Evolutionary conservation across 2,329 filamentous ascomycete genomes (phyloP), one percentile per base, ranked within the genome.

Genomic region (Beauveria bassiana): DNA sequence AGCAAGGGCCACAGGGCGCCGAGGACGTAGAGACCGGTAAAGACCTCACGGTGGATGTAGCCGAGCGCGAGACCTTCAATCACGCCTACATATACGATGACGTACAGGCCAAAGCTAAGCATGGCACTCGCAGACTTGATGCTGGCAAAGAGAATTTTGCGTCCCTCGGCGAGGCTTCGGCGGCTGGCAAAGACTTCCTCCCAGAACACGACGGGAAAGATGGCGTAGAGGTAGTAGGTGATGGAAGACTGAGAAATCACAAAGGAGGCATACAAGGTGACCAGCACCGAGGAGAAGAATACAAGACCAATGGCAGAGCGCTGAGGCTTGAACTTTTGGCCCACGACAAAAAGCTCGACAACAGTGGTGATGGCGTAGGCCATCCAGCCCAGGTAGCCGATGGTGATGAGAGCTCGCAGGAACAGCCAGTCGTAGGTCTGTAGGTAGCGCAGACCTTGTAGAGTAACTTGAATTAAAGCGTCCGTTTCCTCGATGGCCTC

Each of bases 341-440:
- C 86, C 28, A 98, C 78, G 56, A 99, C 91, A 73, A 96, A 91
- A 58, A 93, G 78, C 70, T 96, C 89, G 64, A 98, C 81, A 53
- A 98, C 92, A 0, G 89, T 96, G 0, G 91, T 95, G 56, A 96
- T 78, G 2, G 93, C 91, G 73, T 93, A 99, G 1, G 89, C 88
- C 70, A 98, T 96, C 93, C 93, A 99, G 22, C 95, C 95, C 8
- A 98, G 77, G 70, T 98, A 99, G 20, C 95, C 95, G 14, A 89
- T 72, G 2, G 95, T 97, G 63, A 99, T 89, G 55, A 99, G 80
- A 2, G 91, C 89, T 63, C 95, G 84, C 42, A 99, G 78, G 75
- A 99, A 99, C 2, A 99, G 81, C 95, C 95, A 99, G 76, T 99
- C 95, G 69, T 99, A 99, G 0, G 93, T 99, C 74, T 99, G 95